phyloP scores from a whole-genome alignment of 805 yeast species.

The Hanseniaspora osmophila region DNA sequence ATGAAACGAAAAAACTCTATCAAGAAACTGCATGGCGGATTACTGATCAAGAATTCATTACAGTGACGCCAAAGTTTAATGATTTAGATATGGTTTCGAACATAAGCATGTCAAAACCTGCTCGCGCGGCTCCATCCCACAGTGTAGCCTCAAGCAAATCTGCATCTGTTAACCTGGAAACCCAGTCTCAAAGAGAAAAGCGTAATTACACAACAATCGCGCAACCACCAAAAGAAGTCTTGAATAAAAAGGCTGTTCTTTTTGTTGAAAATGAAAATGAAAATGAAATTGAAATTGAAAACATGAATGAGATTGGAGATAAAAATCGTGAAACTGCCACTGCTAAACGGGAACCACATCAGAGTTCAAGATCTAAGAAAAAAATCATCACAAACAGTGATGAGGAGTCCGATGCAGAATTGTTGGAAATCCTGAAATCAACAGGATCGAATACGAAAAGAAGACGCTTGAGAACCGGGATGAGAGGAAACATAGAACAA shows the following conservation, averaged over 20 bases:
- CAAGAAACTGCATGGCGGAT: background rate
- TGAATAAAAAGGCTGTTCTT: background rate
- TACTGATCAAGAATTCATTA: background rate
- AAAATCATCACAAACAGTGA: background rate
- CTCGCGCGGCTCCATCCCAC: too few relatives aligned
- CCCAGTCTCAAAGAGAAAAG: background rate
- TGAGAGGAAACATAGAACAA: background rate
- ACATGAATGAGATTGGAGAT: too few relatives aligned
- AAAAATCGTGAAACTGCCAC: too few relatives aligned
- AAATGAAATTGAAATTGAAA: background rate
- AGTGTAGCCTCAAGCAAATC: too few relatives aligned
- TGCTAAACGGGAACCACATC: too few relatives aligned
- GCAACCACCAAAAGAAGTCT: background rate
- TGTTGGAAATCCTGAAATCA: background rate
- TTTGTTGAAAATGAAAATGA: background rate
- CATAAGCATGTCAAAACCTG: too few relatives aligned
- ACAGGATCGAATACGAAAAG: background rate
- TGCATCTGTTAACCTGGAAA: background rate
- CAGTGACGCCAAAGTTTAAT: background rate
- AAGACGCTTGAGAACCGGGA: background rate
- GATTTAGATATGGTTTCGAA: background rate
- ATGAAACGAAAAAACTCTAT: background rate
- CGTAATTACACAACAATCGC: background rate
- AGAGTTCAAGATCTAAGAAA: too few relatives aligned
- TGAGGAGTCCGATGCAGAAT: background rate